Base-by-base conservation (phyloP, 305 asterid genomes). In the Ruellia speciosa region DNA sequence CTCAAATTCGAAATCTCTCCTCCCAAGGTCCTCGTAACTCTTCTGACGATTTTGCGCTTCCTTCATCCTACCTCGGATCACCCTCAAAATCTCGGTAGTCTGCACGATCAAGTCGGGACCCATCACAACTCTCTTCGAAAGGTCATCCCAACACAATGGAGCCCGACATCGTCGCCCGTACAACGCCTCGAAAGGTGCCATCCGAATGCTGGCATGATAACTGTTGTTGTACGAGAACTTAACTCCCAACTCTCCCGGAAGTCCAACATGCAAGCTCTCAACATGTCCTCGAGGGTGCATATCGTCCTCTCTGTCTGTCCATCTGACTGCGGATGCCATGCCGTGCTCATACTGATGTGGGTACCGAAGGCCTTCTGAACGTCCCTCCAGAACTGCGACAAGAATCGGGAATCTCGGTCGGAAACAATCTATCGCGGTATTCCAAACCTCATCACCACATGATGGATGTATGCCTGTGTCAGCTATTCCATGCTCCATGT, bases 161-260 rank as follows among this genome's bases (percentile, higher is more conserved):
- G n/a, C n/a, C n/a, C n/a, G n/a, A n/a, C n/a, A n/a, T n/a, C n/a
- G n/a, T n/a, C n/a, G n/a, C n/a, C n/a, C n/a, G n/a, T n/a, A n/a
- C n/a, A n/a, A n/a, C n/a, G n/a, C n/a, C n/a, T n/a, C n/a, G n/a
- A n/a, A n/a, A n/a, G n/a, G n/a, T n/a, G n/a, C n/a, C n/a, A n/a
- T n/a, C n/a, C n/a, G n/a, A n/a, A n/a, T n/a, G n/a, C 53, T 49
- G 5, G 53, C 18, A 8, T 49, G 53, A 49, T 5, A 49, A 18
- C 53, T 49, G 18, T 49, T 49, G 18, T 49, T 49, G n/a, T 49
- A 49, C 16, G 53, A 49, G 18, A 49, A 49, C n/a, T 49, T 16
- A 0, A 49, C 18, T n/a, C 18, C 53, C 17, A 49, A n/a, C 18
- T 49, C 17, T 16, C 53, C n/a, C 6, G 53, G n/a, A 49, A 49